These are phyloP conservation scores for Umbilicaria muhlenbergii DNA, from an alignment of 495 filamentous ascomycete genomes.

Conservation along the genomic window DNA sequence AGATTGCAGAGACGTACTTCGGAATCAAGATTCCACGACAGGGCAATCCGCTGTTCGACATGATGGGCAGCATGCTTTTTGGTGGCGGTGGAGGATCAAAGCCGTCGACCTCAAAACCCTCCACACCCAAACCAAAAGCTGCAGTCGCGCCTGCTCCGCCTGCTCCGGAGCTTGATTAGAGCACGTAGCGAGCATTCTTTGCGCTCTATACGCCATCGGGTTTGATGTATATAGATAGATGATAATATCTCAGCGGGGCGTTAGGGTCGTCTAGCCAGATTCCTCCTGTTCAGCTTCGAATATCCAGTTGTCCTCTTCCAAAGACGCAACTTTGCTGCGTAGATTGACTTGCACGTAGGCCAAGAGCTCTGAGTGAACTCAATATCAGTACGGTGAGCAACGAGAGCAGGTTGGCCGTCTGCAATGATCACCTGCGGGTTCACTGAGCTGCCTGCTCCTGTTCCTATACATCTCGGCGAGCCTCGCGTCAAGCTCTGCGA, in stretches of 20 bases:
- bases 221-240: no score
- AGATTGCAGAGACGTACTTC: conserved; percentile 94
- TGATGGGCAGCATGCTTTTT: conserved; percentile 92
- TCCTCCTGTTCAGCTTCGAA: conserved; percentile 54
- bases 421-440: conserved; percentile 45
- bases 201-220: no score
- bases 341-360: conserved; percentile 57
- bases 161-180: conserved; percentile 39
- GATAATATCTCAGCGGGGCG: no score
- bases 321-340: conserved; percentile 48
- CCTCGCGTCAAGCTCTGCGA: conserved; percentile 29
- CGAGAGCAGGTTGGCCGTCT: background rate
- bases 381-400: conserved; percentile 3
- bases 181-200: background rate
- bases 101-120: conserved; percentile 18
- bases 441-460: conserved; percentile 45
- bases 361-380: conserved; percentile 42
- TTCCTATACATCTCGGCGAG: conserved; percentile 40
- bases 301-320: conserved; percentile 85
- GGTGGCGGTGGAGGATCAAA: conserved; percentile 37
- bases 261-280: no score
- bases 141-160: conserved; percentile 31
- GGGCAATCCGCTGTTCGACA: conserved; percentile 82
- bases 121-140: conserved; percentile 24
- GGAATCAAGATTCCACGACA: conserved; percentile 78